These are phyloP conservation scores for Tetracentron sinense DNA, from an alignment of 164 flowering plant species.

Conservation along the genomic window DNA sequence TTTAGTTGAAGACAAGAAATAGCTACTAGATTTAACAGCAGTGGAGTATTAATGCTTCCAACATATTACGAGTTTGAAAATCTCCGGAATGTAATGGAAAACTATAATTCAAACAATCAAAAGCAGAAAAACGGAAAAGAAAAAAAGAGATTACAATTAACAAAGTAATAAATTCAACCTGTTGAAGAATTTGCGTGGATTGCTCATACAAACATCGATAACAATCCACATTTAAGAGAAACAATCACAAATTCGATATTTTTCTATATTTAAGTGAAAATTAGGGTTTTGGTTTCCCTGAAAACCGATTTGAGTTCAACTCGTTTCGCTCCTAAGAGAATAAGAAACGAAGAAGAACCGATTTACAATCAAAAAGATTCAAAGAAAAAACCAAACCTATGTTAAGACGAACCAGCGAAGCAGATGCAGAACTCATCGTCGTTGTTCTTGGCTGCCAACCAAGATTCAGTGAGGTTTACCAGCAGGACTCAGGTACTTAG, in stretches of 20 bases:
- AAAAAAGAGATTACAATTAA: background rate
- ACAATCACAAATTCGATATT: too few species aligned
- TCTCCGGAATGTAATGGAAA: background rate
- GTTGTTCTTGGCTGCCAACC: constrained; percentile 9
- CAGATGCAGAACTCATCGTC: constrained; percentile 23
- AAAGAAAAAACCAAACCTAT: constrained; percentile 43
- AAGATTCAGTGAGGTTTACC: too few species aligned
- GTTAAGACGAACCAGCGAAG: constrained; percentile 58
- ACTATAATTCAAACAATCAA: background rate
- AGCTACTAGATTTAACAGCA: background rate
- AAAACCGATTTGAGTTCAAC: background rate
- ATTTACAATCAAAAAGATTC: background rate
- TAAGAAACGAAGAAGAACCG: background rate
- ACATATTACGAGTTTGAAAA: background rate
- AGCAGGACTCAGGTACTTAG: too few species aligned
- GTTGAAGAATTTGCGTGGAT: too few species aligned
- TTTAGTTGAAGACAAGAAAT: background rate
- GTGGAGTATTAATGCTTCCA: background rate
- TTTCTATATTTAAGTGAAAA: background rate
- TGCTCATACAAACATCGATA: too few species aligned
- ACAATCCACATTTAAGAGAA: too few species aligned
- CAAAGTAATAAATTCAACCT: too few species aligned
- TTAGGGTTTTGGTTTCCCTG: background rate
- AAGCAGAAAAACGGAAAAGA: background rate
- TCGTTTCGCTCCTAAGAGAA: background rate